Evolutionary conservation across 495 filamentous ascomycete genomes (phyloP).

Genomic region (Penicillium chermesinum): DNA sequence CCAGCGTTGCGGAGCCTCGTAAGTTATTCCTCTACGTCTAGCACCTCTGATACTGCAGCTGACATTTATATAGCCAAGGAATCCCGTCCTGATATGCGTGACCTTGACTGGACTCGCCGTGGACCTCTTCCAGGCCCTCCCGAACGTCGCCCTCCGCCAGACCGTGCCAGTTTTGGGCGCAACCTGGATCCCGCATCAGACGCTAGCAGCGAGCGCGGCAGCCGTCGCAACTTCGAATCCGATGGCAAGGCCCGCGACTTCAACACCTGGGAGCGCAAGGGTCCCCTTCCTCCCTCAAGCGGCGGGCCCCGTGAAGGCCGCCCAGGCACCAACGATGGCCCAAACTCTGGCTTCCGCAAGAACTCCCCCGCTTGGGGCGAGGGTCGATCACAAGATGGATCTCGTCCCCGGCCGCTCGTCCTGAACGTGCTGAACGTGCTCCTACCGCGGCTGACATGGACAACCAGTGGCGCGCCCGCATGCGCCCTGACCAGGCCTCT

Average conservation of each 20-base stretch:
- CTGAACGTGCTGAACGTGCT: constrained; percentile 72
- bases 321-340: constrained; percentile 59
- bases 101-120: constrained; percentile 78
- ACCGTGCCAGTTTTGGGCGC: constrained; percentile 44
- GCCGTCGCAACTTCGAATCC: constrained; percentile 53
- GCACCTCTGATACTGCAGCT: constrained; percentile 16
- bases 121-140: constrained; percentile 78
- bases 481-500: constrained; percentile 64
- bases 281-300: constrained; percentile 72
- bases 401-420: constrained; percentile 58
- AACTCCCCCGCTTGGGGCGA: constrained; percentile 84
- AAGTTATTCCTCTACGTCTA: constrained; percentile 32
- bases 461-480: constrained; percentile 78
- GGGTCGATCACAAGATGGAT: constrained; percentile 64
- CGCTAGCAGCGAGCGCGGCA: constrained; percentile 47
- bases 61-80: constrained; percentile 63
- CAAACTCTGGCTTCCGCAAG: constrained; percentile 52
- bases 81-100: constrained; percentile 39
- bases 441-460: constrained; percentile 83
- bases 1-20: constrained; percentile 86
- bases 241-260: constrained; percentile 86
- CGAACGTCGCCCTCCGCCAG: constrained; percentile 40
- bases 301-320: constrained; percentile 61
- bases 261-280: constrained; percentile 91
- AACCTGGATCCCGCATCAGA: constrained; percentile 49